These are phyloP conservation scores for Aspergillus panamensis DNA, from an alignment of 495 filamentous ascomycete species.

Conservation along the genomic window DNA sequence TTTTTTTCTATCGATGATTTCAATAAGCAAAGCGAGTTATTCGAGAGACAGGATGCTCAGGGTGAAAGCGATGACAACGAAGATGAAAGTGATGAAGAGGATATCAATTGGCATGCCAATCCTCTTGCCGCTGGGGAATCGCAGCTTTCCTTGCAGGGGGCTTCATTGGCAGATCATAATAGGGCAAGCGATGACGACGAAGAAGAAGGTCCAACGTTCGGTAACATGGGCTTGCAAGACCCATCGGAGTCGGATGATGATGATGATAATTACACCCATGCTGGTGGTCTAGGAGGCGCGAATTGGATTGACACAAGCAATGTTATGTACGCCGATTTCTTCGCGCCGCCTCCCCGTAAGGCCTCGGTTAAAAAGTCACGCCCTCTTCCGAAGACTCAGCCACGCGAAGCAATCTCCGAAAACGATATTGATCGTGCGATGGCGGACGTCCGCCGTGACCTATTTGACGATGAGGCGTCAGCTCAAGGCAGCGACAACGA, in stretches of 20 bases:
- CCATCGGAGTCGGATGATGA: slow-evolving; percentile 55
- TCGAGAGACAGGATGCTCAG: slow-evolving; percentile 75
- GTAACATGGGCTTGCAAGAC: slow-evolving; percentile 59
- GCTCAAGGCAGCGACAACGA: slow-evolving; percentile 47
- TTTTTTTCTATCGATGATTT: slow-evolving; percentile 99
- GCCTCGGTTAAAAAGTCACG: slow-evolving; percentile 48
- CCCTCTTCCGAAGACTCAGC: slow-evolving; percentile 50
- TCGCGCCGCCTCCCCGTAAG: slow-evolving; percentile 76
- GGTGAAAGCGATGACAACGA: slow-evolving; percentile 62
- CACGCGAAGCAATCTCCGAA: slow-evolving; percentile 41
- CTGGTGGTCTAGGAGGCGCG: slow-evolving; percentile 41
- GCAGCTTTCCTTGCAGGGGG: slow-evolving; percentile 16
- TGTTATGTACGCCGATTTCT: slow-evolving; percentile 86
- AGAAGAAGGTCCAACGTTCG: slow-evolving; percentile 74
- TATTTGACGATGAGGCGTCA: slow-evolving; percentile 77
- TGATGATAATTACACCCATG: slow-evolving; percentile 36
- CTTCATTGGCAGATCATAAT: slow-evolving; percentile 25
- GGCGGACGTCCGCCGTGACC: slow-evolving; percentile 80
- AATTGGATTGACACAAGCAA: slow-evolving; percentile 72
- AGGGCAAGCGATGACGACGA: slow-evolving; percentile 56
- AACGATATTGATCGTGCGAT: slow-evolving; percentile 81
- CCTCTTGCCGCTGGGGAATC: slow-evolving; percentile 44
- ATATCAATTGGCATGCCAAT: slow-evolving; percentile 78
- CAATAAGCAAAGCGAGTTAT: slow-evolving; percentile 83
- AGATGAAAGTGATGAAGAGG: slow-evolving; percentile 67